Base-by-base conservation (phyloP, 495 filamentous ascomycete species). In the Penicillium steckii region DNA sequence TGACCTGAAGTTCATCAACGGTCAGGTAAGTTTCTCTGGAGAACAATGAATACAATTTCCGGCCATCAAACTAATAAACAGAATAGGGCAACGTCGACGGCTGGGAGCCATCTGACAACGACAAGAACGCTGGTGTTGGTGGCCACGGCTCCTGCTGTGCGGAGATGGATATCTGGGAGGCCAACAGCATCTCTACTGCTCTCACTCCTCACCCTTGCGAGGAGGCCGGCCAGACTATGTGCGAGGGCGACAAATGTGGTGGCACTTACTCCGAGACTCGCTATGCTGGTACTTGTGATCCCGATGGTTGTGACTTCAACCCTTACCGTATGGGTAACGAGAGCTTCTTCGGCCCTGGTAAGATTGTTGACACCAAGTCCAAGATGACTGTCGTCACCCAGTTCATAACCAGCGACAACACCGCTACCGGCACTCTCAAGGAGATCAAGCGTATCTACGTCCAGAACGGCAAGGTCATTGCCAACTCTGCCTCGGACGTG, bases 301-400 rank as follows among this genome's bases (percentile, higher is more conserved):
- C 88, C 54, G 85, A 85, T 62, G 86, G 86, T 51, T 91, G 88
- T 69, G 87, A 89, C 62, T 88, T 86, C 81, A 91, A 91, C 82
- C 70, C 81, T 18, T 90, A 84, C 80, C 81, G 80, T 56, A 72
- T 80, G 72, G 85, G 86, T 47, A 75, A 82, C 68, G 76, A 61
- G 19, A 61, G 55, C 63, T 90, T 85, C 80, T 88, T 80, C 72
- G 85, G 84, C 40, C 63, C 70, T 24, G 79, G 78, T 58, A 73
- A 70, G 69, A 84, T 68, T 9, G 66, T 90, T 62, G 81, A 90
- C 70, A 87, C 86, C 53, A 77, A 67, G 55, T 73, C 77, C 47
- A 74, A 75, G 8, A 74, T 90, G 56, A 90, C 84, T 13, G 84
- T 88, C 8, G 80, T 86, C 29, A 90, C 87, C 3, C 84, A 89